Evolutionary conservation across 331 rosid species (phyloP).

Genomic region (Dryas integrifolia): DNA sequence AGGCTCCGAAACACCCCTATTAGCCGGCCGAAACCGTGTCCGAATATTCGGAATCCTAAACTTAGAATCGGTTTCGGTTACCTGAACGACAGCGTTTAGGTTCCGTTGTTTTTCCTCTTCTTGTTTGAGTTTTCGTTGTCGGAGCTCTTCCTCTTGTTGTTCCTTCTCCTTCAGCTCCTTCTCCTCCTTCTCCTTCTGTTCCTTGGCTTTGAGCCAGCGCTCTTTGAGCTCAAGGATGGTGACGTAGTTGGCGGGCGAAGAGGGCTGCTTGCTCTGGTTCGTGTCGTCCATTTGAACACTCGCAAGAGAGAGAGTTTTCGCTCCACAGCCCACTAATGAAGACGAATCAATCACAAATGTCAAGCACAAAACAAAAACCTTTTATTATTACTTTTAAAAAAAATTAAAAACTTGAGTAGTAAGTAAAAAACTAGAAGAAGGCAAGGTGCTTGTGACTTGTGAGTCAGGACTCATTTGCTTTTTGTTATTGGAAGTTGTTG

Average conservation of each 20-base stretch:
- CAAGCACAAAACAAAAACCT: too few species aligned
- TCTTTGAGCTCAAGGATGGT: constrained; percentile 50
- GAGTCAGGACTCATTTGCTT: neutral
- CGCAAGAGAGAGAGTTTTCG: neutral
- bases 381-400: neutral
- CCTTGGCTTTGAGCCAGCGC: constrained; percentile 50
- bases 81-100: neutral
- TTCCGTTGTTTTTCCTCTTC: constrained; percentile 2
- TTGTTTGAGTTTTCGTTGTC: neutral
- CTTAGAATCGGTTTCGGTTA: neutral
- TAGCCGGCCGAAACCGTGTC: neutral
- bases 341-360: neutral
- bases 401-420: neutral
- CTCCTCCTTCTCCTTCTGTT: constrained; percentile 18
- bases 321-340: neutral
- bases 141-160: constrained; percentile 6
- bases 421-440: too few species aligned
- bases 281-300: constrained; percentile 27
- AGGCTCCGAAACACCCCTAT: constrained; percentile 2
- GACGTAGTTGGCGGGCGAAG: constrained; percentile 61
- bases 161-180: neutral
- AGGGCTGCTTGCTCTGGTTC: neutral
- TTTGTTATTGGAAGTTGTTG: neutral
- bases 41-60: neutral
- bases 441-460: neutral